Evolutionary conservation across 148 eudicot species (phyloP).

Genomic region (Chenopodium berlandieri): DNA sequence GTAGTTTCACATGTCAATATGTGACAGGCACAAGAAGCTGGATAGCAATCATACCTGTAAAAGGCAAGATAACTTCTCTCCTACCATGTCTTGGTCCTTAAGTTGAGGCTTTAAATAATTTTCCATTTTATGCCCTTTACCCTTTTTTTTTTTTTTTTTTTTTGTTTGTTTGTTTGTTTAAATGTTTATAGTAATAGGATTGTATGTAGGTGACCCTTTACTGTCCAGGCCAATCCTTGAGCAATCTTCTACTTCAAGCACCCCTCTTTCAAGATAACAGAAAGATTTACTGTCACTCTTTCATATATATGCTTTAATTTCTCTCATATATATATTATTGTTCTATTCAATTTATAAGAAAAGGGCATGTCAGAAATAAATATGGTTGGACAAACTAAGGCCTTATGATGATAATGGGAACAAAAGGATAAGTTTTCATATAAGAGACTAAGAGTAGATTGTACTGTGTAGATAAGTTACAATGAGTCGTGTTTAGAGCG

Average conservation of each 20-base stretch:
- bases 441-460: too few species aligned
- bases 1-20: not conserved
- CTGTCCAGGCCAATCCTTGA: conserved; percentile 39
- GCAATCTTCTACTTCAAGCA: conserved; percentile 52
- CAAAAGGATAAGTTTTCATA: too few species aligned
- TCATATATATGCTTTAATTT: not conserved
- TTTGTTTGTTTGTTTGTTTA: not conserved
- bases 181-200: not conserved
- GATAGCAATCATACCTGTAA: conserved; percentile 26
- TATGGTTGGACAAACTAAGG: not conserved
- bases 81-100: conserved; percentile 44
- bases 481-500: too few species aligned
- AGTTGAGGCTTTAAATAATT: conserved; percentile 39
- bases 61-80: conserved; percentile 37
- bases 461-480: too few species aligned
- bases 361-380: not conserved
- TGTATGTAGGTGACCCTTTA: conserved; percentile 49
- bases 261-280: conserved; percentile 33
- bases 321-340: not conserved
- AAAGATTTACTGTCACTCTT: conserved; percentile 38
- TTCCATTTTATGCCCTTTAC: not conserved
- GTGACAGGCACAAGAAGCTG: conserved; percentile 17
- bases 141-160: not conserved
- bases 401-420: too few species aligned
- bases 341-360: not conserved